phyloP scores from a whole-genome alignment of 331 rosid genomes.

The Dryas integrifolia region DNA sequence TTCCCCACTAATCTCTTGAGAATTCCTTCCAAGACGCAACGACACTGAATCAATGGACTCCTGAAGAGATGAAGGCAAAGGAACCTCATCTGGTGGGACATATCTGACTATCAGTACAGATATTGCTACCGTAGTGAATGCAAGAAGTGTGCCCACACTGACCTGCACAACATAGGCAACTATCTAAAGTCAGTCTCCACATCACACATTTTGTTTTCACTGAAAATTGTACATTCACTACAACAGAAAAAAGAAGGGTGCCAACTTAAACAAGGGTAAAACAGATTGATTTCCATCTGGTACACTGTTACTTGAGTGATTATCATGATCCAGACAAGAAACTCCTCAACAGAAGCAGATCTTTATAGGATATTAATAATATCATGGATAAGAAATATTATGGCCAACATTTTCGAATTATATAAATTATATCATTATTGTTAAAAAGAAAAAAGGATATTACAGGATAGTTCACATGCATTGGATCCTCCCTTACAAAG shows the following conservation, averaged over 20 bases:
- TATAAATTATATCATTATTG: neutral
- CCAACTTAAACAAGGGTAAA: neutral
- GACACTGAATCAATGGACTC: conserved; percentile 51
- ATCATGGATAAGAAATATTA: neutral
- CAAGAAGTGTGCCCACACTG: conserved; percentile 92
- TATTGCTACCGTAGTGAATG: conserved; percentile 78
- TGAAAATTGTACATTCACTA: neutral
- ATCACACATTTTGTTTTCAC: neutral
- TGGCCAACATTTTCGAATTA: neutral
- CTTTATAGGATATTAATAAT: neutral
- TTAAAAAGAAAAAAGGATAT: neutral
- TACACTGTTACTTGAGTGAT: neutral
- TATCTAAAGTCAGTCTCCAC: conserved; percentile 19
- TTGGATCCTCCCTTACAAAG: neutral
- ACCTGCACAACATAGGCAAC: conserved; percentile 48
- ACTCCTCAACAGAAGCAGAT: neutral
- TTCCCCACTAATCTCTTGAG: conserved; percentile 31
- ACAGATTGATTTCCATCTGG: neutral
- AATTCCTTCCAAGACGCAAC: conserved; percentile 19
- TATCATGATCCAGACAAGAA: conserved; percentile 8
- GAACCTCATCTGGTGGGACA: conserved; percentile 80
- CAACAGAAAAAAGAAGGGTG: neutral
- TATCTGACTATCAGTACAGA: conserved; percentile 82
- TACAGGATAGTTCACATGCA: neutral
- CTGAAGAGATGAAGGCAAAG: conserved; percentile 57